phyloP scores from a whole-genome alignment of 768 basidiomycete genomes.

The Boletellus sp. region DNA sequence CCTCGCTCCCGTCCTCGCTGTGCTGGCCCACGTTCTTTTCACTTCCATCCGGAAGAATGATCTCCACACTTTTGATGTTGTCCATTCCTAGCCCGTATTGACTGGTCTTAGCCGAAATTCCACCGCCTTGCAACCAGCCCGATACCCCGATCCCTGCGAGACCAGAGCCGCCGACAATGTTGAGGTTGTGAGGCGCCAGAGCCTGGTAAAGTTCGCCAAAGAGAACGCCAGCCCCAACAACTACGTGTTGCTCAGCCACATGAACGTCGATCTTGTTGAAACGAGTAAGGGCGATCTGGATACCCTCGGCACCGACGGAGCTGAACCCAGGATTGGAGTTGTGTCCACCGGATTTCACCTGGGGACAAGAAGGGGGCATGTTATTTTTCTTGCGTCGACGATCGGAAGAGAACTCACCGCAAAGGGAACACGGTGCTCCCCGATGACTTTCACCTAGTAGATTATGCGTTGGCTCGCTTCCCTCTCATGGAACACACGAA shows the following conservation, averaged over 20 bases:
- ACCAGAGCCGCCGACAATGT: slow-evolving; percentile 24
- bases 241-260: slow-evolving; percentile 4
- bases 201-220: slow-evolving; percentile 27
- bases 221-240: slow-evolving; percentile 27
- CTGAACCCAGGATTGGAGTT: slow-evolving; percentile 27
- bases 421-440: slow-evolving; percentile 6
- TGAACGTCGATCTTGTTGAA: slow-evolving; percentile 20
- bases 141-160: slow-evolving; percentile 27
- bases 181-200: slow-evolving; percentile 8
- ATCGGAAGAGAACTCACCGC: slow-evolving; percentile 2
- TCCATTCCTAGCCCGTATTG: slow-evolving; percentile 34
- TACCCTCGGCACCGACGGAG: slow-evolving; percentile 30
- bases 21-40: neutral
- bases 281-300: slow-evolving; percentile 28
- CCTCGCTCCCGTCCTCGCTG: too few relatives aligned
- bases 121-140: slow-evolving; percentile 34
- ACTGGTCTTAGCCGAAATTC: slow-evolving; percentile 33
- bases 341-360: slow-evolving; percentile 36
- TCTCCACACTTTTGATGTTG: slow-evolving; percentile 25
- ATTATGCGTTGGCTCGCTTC: neutral
- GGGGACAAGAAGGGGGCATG: neutral
- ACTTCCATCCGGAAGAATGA: slow-evolving; percentile 31
- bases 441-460: slow-evolving; percentile 8
- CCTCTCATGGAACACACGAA: neutral
- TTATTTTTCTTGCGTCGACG: neutral